These are phyloP conservation scores for Zea luxurians DNA, from an alignment of 176 grass and related monocot genomes.

Conservation along the genomic window DNA sequence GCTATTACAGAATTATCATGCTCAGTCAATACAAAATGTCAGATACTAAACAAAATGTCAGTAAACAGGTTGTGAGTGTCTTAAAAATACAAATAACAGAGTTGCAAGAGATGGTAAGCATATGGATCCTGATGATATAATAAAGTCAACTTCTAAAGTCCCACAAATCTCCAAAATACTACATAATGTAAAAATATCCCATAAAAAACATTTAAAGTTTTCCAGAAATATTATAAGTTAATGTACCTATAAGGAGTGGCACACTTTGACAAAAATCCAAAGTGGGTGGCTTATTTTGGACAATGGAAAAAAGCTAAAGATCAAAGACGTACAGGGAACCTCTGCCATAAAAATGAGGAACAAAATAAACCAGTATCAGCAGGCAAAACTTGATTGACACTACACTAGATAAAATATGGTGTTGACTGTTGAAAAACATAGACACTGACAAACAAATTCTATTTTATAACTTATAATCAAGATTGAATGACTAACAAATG, in stretches of 20 bases:
- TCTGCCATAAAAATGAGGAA: no score
- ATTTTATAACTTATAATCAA: conserved; percentile 15
- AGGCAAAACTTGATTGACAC: not conserved
- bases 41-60: conserved; percentile 1
- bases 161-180: not conserved
- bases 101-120: not conserved
- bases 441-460: not conserved
- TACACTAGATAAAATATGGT: not conserved
- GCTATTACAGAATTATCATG: not conserved
- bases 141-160: not conserved
- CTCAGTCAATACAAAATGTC: not conserved
- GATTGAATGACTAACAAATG: not conserved
- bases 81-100: not conserved
- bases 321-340: not conserved
- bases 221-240: not conserved
- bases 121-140: not conserved
- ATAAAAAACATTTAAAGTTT: not conserved
- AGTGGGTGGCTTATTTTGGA: not conserved
- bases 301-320: conserved; percentile 11
- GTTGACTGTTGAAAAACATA: not conserved
- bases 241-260: not conserved
- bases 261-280: conserved; percentile 1
- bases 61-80: not conserved
- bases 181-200: not conserved
- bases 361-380: conserved; percentile 5